Percentiles rank a stretch among this genome's conserved stretches.
These are phyloP conservation scores for Pulveroboletus ravenelii DNA, from an alignment of 768 basidiomycete species.

Conservation along the genomic window DNA sequence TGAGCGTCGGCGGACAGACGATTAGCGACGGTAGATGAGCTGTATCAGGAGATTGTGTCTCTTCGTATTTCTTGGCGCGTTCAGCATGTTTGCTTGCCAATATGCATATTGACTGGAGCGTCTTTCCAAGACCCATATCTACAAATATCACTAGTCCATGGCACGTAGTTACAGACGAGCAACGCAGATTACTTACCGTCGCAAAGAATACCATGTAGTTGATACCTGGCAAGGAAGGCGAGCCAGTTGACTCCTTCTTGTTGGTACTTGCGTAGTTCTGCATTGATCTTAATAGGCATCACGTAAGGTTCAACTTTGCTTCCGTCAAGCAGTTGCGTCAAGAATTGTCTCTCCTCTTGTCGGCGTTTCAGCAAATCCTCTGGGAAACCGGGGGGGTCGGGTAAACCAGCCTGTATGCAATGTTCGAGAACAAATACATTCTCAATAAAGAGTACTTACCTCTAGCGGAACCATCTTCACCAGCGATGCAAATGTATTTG, in stretches of 20 bases:
- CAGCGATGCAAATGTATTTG: constrained; percentile 94
- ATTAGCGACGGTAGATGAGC: constrained; percentile 91
- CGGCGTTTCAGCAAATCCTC: constrained; percentile 81
- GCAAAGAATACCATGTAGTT: constrained; percentile 95
- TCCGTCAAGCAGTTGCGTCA: constrained; percentile 91
- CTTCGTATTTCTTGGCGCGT: constrained; percentile 61
- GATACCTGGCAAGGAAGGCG: constrained; percentile 96
- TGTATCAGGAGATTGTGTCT: constrained; percentile 66
- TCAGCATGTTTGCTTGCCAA: constrained; percentile 92
- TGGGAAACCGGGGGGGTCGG: constrained; percentile 91
- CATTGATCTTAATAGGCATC: constrained; percentile 84
- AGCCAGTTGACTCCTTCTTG: constrained; percentile 99
- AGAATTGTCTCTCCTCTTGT: constrained; percentile 83
- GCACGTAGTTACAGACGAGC: constrained; percentile 12
- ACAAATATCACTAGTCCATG: not conserved
- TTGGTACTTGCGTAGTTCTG: constrained; percentile 94
- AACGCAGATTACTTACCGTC: constrained; percentile 58
- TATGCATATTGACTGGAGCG: constrained; percentile 95
- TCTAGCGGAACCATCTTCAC: constrained; percentile 99
- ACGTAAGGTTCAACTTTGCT: constrained; percentile 88
- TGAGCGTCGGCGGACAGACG: constrained; percentile 94
- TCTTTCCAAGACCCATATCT: constrained; percentile 99
- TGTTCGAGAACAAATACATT: not conserved
- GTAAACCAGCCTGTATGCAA: constrained; percentile 76
- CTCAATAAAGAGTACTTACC: constrained; percentile 39